Evolutionary conservation across 108 stramenopile genomes (phyloP).

Genomic region (Nitzschia inconspicua): DNA sequence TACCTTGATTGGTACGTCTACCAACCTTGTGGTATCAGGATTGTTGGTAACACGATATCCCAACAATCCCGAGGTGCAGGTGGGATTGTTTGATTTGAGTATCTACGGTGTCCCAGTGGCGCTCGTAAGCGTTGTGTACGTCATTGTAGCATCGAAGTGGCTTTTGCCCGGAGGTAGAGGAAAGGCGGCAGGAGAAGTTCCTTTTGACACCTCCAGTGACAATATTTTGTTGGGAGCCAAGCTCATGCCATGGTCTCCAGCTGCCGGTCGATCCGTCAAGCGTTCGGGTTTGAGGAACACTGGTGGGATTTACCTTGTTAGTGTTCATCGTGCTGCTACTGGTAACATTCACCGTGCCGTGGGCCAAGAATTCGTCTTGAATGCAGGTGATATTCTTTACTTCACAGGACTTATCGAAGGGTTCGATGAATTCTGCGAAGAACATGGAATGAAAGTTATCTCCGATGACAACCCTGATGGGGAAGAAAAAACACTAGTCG

Average conservation of each 20-base stretch:
- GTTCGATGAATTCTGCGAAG: slow-evolving; percentile 79
- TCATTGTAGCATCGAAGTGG: slow-evolving; percentile 59
- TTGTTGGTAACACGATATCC: slow-evolving; percentile 52
- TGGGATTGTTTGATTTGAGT: slow-evolving; percentile 77
- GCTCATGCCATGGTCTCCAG: slow-evolving; percentile 73
- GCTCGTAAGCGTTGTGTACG: slow-evolving; percentile 65
- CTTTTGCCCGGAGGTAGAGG: slow-evolving; percentile 60
- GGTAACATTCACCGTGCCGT: slow-evolving; percentile 86
- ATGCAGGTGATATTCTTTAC: slow-evolving; percentile 80
- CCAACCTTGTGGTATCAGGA: slow-evolving; percentile 82
- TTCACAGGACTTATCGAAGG: slow-evolving; percentile 83
- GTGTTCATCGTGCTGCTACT: slow-evolving; percentile 77
- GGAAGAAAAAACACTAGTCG: slow-evolving; percentile 3
- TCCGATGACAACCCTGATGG: slow-evolving; percentile 54
- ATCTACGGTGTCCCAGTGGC: slow-evolving; percentile 78
- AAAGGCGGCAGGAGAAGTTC: slow-evolving; percentile 5
- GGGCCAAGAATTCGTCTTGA: slow-evolving; percentile 82
- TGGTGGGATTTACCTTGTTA: slow-evolving; percentile 78
- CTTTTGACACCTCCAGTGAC: slow-evolving; percentile 34
- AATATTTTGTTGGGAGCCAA: slow-evolving; percentile 70
- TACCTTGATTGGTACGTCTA: slow-evolving; percentile 88
- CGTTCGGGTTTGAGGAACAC: slow-evolving; percentile 78
- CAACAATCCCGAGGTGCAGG: slow-evolving; percentile 31
- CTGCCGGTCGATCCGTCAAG: slow-evolving; percentile 67
- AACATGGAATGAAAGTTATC: slow-evolving; percentile 77